A percentile compares a stretch with the other conserved stretches of the same genome.
Conservation (phyloP, 2,329 filamentous ascomycete genomes). For the Fusarium sp. region DNA sequence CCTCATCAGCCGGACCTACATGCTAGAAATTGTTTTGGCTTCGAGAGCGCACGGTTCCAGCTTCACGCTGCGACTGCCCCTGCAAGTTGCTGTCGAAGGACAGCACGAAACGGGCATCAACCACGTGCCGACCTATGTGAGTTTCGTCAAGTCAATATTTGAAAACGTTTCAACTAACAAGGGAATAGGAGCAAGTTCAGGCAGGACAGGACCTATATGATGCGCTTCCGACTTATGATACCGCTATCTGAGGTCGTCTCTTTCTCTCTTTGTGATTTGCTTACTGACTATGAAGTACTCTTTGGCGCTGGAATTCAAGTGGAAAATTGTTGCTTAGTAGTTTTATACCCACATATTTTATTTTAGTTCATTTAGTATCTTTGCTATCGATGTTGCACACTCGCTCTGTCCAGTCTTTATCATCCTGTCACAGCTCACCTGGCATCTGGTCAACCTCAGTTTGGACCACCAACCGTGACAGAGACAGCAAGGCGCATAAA, state of each 20-base stretch:
- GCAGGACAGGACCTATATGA: conserved; percentile 12
- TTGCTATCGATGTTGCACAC: accelerated
- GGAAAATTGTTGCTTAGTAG: neutral
- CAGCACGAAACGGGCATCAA: neutral
- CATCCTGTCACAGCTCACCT: too few species aligned
- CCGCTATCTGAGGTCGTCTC: neutral
- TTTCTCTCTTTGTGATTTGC: neutral
- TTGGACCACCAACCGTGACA: neutral
- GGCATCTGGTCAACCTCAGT: neutral
- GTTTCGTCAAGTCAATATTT: accelerated
- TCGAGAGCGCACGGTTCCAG: conserved; percentile 2
- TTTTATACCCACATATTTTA: neutral
- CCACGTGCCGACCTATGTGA: conserved; percentile 26
- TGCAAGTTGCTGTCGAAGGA: conserved; percentile 14
- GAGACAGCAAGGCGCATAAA: neutral
- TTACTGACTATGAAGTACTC: neutral
- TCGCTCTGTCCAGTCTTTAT: accelerated
- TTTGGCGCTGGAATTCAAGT: too few species aligned
- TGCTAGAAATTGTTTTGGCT: neutral
- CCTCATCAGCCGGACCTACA: conserved; percentile 23
- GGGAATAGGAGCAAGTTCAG: conserved; percentile 9
- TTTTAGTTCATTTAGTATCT: neutral
- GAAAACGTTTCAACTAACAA: neutral
- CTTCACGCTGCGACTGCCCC: conserved; percentile 9
- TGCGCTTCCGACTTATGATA: conserved; percentile 14